Evolutionary conservation across 192 early-diverging fungal genomes (phyloP).

Genomic region (Coemansia javaensis): DNA sequence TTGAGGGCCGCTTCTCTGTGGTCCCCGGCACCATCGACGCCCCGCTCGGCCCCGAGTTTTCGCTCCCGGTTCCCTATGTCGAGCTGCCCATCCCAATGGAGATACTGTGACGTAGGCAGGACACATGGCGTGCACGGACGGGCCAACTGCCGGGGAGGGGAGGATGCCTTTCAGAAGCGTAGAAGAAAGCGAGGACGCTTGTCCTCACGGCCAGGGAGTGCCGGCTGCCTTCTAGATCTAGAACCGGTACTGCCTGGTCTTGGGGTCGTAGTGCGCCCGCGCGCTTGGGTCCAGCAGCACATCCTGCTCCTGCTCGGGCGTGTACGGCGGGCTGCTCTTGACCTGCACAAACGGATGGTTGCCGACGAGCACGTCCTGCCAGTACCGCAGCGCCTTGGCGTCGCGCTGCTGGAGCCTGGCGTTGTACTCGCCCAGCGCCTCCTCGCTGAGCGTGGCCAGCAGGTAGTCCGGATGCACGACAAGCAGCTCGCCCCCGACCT

Average conservation of each 20-base stretch:
- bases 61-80: slow-evolving; percentile 21
- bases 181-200: too few species aligned
- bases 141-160: too few species aligned
- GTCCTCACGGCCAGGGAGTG: too few species aligned
- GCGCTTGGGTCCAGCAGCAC: slow-evolving; percentile 16
- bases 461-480: slow-evolving; percentile 64
- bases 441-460: slow-evolving; percentile 25
- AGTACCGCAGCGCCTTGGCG: slow-evolving; percentile 7
- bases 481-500: slow-evolving; percentile 63
- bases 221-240: too few species aligned
- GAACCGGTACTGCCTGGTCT: slow-evolving; percentile 11
- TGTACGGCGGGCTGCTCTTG: slow-evolving; percentile 18
- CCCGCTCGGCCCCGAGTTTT: slow-evolving; percentile 24
- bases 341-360: slow-evolving; percentile 31
- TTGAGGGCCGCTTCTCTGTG: slow-evolving; percentile 35
- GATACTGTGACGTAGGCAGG: slow-evolving; percentile 8
- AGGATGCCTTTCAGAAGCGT: too few species aligned
- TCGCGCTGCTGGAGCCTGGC: slow-evolving; percentile 5
- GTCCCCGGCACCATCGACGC: slow-evolving; percentile 38
- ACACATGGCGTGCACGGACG: too few species aligned
- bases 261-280: slow-evolving; percentile 11
- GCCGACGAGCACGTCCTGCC: too few species aligned
- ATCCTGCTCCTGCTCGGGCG: slow-evolving; percentile 12
- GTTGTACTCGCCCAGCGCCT: slow-evolving; percentile 8
- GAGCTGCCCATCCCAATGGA: slow-evolving; percentile 36